These are phyloP conservation scores for Xerocomus cyaneibrunnescens DNA, from an alignment of 1,284 basidiomycete species.

Conservation along the genomic window DNA sequence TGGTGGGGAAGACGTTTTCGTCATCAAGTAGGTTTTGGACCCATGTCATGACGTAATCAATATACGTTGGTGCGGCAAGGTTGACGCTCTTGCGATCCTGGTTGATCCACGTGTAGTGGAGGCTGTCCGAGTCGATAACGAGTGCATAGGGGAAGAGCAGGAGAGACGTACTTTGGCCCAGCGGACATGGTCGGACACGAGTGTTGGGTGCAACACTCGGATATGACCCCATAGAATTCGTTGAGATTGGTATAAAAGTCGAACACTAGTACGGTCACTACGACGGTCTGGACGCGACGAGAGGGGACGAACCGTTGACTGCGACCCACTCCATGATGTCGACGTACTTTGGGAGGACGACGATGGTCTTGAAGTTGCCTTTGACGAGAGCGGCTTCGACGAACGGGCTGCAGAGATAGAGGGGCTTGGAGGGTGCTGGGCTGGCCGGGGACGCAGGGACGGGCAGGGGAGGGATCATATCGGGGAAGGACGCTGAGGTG, in stretches of 20 bases:
- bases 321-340: conserved; percentile 99
- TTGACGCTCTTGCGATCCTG: conserved; percentile 92
- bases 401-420: conserved; percentile 94
- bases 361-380: conserved; percentile 98
- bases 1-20: conserved; percentile 92
- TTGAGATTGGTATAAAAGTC: conserved; percentile 98
- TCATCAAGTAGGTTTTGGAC: conserved; percentile 93
- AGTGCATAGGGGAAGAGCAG: background rate
- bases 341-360: conserved; percentile 95
- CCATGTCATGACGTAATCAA: conserved; percentile 99
- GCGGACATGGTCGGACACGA: conserved; percentile 94
- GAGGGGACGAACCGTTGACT: conserved; percentile 70
- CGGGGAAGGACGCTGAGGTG: conserved; percentile 60
- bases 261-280: conserved; percentile 58
- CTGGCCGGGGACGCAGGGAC: conserved; percentile 42
- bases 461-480: conserved; percentile 42
- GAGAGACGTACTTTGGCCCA: conserved; percentile 71
- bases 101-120: conserved; percentile 99
- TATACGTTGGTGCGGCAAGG: conserved; percentile 94
- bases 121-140: conserved; percentile 36
- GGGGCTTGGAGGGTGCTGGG: conserved; percentile 53
- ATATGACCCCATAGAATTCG: conserved; percentile 94
- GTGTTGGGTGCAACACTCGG: conserved; percentile 91
- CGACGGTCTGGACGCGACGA: background rate
- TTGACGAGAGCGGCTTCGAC: conserved; percentile 97